Evolutionary conservation across 108 stramenopile genomes (phyloP), one percentile per base, ranked within the genome.

Genomic region (Pseudonitzschia multistriata): DNA sequence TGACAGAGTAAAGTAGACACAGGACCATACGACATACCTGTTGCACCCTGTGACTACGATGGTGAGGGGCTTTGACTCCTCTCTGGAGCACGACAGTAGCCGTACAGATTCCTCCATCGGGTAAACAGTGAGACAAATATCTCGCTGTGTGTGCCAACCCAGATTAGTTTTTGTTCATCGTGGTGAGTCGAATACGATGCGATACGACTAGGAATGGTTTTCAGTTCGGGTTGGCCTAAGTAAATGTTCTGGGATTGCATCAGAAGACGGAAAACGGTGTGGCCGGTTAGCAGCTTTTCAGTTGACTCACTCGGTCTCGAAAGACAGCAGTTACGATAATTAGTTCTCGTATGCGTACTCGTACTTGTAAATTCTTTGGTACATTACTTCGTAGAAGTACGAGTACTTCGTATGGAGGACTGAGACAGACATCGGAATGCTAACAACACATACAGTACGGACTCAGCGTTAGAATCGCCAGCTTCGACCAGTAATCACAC

Each of bases 21-120:
- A 55, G 49, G 14, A 21, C 28, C 21, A 34, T 2, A 31, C n/a
- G 15, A 48, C 74, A n/a, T 67, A 75, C 74, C 74, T 75, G 31
- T n/a, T 75, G 60, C 66, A 67, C 62, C 74, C 74, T 30, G 74
- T 75, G 10, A 75, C 42, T 25, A 75, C 68, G 19, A 75, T 63
- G 2, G 74, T 75, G 3, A 75, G 60, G 1, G 68, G 68, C 37
- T 29, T 69, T 25, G 24, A 22, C 22, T 56, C 68, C 27, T 14
- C 52, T 13, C 68, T 50, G 36, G 54, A 69, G 35, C 68, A 42
- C 19, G 34, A 25, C n/a, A 69, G 28, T 19, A 39, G 22, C 31
- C 36, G 35, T 57, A 50, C 30, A 39, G 54, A 57, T 56, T 69
- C 68, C 35, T 69, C 55, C 39, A 69, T 37, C 22, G 22, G 28